Base-by-base conservation (phyloP, 2,329 filamentous ascomycete species). In the Metarhizium humberi region DNA sequence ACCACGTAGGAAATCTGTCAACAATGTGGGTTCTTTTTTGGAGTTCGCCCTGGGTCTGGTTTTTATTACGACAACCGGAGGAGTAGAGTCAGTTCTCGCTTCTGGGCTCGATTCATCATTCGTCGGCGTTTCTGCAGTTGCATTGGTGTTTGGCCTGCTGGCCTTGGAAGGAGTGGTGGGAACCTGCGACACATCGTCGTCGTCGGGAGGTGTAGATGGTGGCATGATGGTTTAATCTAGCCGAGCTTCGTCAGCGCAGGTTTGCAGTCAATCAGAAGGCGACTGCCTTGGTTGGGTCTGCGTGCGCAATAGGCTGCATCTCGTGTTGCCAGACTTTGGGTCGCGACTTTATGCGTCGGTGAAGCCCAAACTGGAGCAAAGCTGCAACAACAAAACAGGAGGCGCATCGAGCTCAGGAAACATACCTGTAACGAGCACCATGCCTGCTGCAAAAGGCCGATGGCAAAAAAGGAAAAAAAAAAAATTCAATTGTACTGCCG, bases 1-100 rank as follows among this genome's bases (percentile, higher is more conserved):
- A 14, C 81, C 81, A 29, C 80, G 70, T 43, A 84, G 71, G 63
- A 84, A 84, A 65, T 84, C 81, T 38, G 71, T 70, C 8, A 84
- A 71, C 4, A 84, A 69, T 2, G 76, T 81, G 6, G 71, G 67
- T 6, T 63, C 59, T 52, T 67, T 77, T 53, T 70, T 75, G 30
- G 73, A 68, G 50, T 68, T 68, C 25, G 72, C 65, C 49, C 70
- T 68, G 18, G 67, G 61, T 20, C 70, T 64, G 20, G 55, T 56
- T 42, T 67, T 66, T 20, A 62, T 58, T 8, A 65, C 68, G 34
- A 69, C 67, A 42, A 69, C 70, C 6, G 76, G 75, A 4, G 75
- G 71, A 3, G 75, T 71, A 55, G 73, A 74, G 63, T 75, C 75
- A 16, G 75, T 72, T 4, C 71, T 72, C 55, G 61, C 57, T 11